Conservation (phyloP, 768 basidiomycete genomes). For the Xerocomus brunneocitrinus region DNA sequence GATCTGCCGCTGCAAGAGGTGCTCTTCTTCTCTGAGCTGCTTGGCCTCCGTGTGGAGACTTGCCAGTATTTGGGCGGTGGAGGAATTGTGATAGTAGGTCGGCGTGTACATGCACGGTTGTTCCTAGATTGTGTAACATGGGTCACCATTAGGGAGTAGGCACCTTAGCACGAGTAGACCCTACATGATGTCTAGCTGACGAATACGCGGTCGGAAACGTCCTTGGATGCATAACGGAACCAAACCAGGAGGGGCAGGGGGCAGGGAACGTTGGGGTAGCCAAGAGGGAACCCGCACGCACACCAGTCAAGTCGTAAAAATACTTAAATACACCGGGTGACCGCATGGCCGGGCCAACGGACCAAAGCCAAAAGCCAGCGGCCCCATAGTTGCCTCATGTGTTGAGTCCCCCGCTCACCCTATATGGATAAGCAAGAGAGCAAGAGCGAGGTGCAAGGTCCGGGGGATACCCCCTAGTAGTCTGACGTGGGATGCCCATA, state of each 20-base stretch:
- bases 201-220: slow-evolving; percentile 8
- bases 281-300: slow-evolving; percentile 15
- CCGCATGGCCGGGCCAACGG: slow-evolving; percentile 16
- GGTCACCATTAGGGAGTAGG: slow-evolving; percentile 6
- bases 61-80: slow-evolving; percentile 16
- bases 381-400: slow-evolving; percentile 13
- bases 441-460: slow-evolving; percentile 6
- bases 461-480: slow-evolving; percentile 15
- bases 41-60: slow-evolving; percentile 19
- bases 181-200: slow-evolving; percentile 22
- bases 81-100: slow-evolving; percentile 13
- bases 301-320: not conserved
- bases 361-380: slow-evolving; percentile 21
- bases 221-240: slow-evolving; percentile 16
- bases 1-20: slow-evolving; percentile 14
- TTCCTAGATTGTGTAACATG: slow-evolving; percentile 11
- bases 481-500: slow-evolving; percentile 2
- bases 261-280: slow-evolving; percentile 9
- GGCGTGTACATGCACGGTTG: slow-evolving; percentile 8
- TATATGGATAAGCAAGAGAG: not conserved
- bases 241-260: not conserved
- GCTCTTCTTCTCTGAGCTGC: slow-evolving; percentile 13
- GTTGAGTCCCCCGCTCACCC: slow-evolving; percentile 20
- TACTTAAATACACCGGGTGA: slow-evolving; percentile 21
- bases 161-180: not conserved